Base-by-base conservation (phyloP, 2,329 filamentous ascomycete genomes). In the Scleromitrula shiraiana region DNA sequence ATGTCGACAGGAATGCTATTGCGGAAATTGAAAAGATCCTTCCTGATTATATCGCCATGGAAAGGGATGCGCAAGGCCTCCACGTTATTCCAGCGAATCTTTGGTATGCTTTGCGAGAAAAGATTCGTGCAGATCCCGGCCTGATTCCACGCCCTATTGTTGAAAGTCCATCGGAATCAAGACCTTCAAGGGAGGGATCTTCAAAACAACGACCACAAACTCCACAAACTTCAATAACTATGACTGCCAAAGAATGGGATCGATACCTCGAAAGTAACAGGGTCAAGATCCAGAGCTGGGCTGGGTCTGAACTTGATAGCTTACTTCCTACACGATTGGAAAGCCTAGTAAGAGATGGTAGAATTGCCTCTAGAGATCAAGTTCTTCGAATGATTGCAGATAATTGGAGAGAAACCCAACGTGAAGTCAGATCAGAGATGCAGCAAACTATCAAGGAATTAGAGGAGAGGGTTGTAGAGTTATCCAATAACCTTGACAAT, bases 301-400 rank as follows among this genome's bases (percentile, higher is more conserved):
- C 49, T 15, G 38, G 44, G 5, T 32, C 52, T 17, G 54, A 60
- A 15, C 27, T 62, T 27, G 49, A 50, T 12, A 27, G 26, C 4
- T 42, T 51, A 26, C 57, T 59, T 37, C 58, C 59, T 15, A 5
- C n/a, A 14, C 32, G 23, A 22, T 12, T 50, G 3, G 15, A 39
- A 36, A 23, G 52, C 20, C 49, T 57, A 3, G 32, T 56, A 5
- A 47, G 55, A 39, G 46, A 55, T 6, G 52, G 59, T 27, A 48
- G 51, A 32, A 35, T 59, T 15, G 53, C 53, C 12, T 40, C 54
- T 9, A 59, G 47, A 32, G 33, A 48, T 4, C 51, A 59, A 19
- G 68, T 94, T 95, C 72, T 98, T 94, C 72, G 96, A 87, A 52
- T 97, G 89, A 64, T 98, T 95, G 50, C 86, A 85, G 27, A 97